Base-by-base conservation (phyloP, 2,329 filamentous ascomycete species). In the Colletotrichum sp. region DNA sequence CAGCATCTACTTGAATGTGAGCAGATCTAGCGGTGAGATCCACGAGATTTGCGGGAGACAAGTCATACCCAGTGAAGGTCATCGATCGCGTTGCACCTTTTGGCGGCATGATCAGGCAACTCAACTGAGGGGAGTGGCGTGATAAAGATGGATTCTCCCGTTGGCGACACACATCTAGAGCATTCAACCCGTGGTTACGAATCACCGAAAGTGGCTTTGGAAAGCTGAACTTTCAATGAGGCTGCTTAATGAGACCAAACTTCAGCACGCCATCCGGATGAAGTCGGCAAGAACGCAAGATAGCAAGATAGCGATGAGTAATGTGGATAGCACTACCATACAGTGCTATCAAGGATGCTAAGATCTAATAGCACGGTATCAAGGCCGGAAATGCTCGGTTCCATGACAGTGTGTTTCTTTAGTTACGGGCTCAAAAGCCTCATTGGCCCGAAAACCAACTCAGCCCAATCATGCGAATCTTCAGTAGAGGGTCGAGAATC, bases 401-500 rank as follows among this genome's bases (percentile, higher is more conserved):
- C 38, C 3, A 2, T 52, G 0, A 5, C 12, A 52, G 6, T 21
- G n/a, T 13, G 6, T 8, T 24, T 4, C 10, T 52, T 9, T 52
- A 13, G n/a, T 12, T 7, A 2, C 43, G 5, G n/a, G 10, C 10
- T 21, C n/a, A 13, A 21, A 52, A 21, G 43, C 43, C 43, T 52
- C 43, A 52, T 52, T 52, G n/a, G 43, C 4, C 43, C 43, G n/a
- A 0, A 24, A 52, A 52, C 43, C 43, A 52, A 52, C 43, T 52
- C 10, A 0, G n/a, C 5, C n/a, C n/a, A 21, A 0, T 8, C 0
- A 7, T 52, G n/a, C n/a, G 43, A 52, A 52, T 24, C 1, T 52
- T 52, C 43, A 8, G 43, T 21, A 52, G n/a, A 52, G 0, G 9
- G 0, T 52, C n/a, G 2, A 43, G 3, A 43, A n/a, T 43, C 18